Base-by-base conservation (phyloP, 768 basidiomycete species). In the Crepidotus variabilis region DNA sequence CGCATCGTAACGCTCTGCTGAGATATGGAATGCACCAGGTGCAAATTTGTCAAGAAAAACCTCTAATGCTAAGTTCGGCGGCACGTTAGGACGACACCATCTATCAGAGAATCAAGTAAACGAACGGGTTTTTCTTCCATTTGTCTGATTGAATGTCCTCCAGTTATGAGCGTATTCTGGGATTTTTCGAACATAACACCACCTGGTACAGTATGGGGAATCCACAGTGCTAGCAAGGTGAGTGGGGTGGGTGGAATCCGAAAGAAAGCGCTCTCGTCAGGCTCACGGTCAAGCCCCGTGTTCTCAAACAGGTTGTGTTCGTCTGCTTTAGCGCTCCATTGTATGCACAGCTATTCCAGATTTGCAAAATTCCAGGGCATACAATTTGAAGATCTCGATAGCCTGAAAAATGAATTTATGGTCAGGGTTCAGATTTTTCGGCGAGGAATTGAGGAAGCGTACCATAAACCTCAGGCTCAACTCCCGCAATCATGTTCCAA, bases 1-100 rank as follows among this genome's bases (percentile, higher is more conserved):
- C 20, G 56, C 43, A 48, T 60, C 56, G 22, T 28, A 55, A 7
- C 28, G 49, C 1, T 59, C 58, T 2, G 34, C 28, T 11, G 61
- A 60, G 39, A 59, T 49, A 47, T 62, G 58, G 46, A 50, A 57
- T n/a, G 58, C 61, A 7, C 50, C 32, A 11, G 59, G 46, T 16
- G 55, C 35, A 20, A 34, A 33, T 3, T 22, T 54, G 20, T 56
- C n/a, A 16, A 33, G 43, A 24, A 59, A 45, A 6, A 56, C 16
- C n/a, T 18, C 45, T 22, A 39, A 32, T 6, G 35, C 52, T 54
- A 18, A n/a, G 22, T 8, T n/a, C n/a, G n/a, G n/a, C n/a, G n/a
- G n/a, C n/a, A 47, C 9, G 16, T 36, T 36, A n/a, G 16, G 18
- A n/a, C 20, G 22, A 22, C 16, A 18, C 8, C n/a, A 47, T n/a